Percentiles rank a stretch among this genome's conserved stretches.
These are phyloP conservation scores for Lentinula edodes DNA, from an alignment of 768 basidiomycete species.

Conservation along the genomic window DNA sequence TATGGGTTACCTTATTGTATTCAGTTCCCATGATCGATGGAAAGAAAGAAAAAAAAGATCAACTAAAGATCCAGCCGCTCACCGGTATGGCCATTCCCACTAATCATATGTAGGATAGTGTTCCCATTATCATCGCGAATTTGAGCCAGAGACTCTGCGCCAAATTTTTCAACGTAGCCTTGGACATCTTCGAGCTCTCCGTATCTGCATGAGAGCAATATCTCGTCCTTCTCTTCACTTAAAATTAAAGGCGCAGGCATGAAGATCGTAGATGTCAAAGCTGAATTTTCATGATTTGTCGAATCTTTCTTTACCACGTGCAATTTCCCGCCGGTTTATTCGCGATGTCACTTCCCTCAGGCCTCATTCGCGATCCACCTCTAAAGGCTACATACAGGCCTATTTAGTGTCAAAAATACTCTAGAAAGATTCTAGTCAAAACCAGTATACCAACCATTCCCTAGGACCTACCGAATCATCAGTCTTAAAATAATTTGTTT, in stretches of 20 bases:
- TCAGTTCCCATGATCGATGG: slow-evolving; percentile 24
- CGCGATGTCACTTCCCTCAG: too few relatives aligned
- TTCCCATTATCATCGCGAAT: slow-evolving; percentile 76
- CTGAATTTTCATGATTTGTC: background rate
- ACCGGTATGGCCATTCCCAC: slow-evolving; percentile 89
- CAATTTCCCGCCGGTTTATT: too few relatives aligned
- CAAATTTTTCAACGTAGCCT: slow-evolving; percentile 56
- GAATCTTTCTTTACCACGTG: background rate
- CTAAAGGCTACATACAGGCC: too few relatives aligned
- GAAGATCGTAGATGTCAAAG: background rate
- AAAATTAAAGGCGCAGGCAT: slow-evolving; percentile 31
- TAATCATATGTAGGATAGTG: slow-evolving; percentile 79
- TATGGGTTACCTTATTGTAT: slow-evolving; percentile 43
- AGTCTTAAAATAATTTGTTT: background rate
- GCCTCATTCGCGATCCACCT: too few relatives aligned
- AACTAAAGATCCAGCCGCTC: slow-evolving; percentile 15
- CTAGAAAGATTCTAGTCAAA: background rate
- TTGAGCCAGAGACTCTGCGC: slow-evolving; percentile 37
- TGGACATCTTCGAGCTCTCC: slow-evolving; percentile 81
- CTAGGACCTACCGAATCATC: background rate
- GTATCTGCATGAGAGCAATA: slow-evolving; percentile 81
- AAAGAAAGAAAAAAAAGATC: background rate
- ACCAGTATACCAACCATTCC: background rate
- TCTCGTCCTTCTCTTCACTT: slow-evolving; percentile 59
- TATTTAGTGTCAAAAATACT: too few relatives aligned